Conservation (phyloP, 176 grass and related monocot species). For the Lolium rigidum region DNA sequence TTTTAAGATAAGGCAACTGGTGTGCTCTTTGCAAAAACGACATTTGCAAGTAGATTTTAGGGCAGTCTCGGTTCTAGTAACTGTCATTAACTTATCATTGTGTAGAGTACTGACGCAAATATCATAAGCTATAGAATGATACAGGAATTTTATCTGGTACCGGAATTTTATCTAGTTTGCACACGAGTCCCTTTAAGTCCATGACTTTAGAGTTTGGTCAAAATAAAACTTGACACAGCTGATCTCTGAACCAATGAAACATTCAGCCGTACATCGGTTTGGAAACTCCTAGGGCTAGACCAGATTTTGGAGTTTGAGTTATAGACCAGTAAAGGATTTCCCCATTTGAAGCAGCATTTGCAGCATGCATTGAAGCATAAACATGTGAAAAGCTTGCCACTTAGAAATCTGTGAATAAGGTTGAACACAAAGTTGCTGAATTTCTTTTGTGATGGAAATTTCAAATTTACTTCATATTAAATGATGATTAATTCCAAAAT, state of each 20-base stretch:
- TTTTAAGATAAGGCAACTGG: not conserved
- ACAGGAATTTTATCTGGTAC: not conserved
- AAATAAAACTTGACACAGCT: not conserved
- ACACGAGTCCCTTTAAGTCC: not conserved
- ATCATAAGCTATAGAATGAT: not conserved
- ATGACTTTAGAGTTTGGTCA: not conserved
- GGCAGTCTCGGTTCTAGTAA: not conserved
- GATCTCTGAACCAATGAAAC: not conserved
- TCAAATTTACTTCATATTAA: not conserved
- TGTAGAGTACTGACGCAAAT: not conserved
- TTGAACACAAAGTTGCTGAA: not conserved
- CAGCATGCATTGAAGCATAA: not conserved
- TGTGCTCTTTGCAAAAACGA: not conserved
- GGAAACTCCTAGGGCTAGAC: not conserved
- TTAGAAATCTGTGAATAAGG: not conserved
- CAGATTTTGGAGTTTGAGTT: conserved; percentile 10
- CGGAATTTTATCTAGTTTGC: not conserved
- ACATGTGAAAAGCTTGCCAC: not conserved
- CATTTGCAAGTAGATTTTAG: not conserved
- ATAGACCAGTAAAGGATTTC: not conserved
- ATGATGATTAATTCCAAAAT: conserved; percentile 20
- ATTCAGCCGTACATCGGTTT: not conserved
- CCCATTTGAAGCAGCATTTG: not conserved
- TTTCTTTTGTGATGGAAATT: not conserved
- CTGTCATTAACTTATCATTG: not conserved